Conservation (phyloP, 129 eudicot genomes). For the Pseudognaphalium luteoalbum region DNA sequence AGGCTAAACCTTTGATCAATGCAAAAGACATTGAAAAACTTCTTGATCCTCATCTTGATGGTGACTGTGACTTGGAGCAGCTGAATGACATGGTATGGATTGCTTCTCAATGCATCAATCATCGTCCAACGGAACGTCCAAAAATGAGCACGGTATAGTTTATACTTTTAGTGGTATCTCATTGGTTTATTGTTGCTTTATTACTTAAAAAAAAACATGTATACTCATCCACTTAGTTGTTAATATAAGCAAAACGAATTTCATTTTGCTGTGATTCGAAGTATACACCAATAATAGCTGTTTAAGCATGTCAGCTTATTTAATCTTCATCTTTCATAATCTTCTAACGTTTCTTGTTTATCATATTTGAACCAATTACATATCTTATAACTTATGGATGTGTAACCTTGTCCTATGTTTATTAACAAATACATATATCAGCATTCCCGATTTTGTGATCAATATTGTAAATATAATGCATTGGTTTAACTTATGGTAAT, state of each 20-base stretch:
- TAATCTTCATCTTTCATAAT: background rate
- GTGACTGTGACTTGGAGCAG: conserved; percentile 61
- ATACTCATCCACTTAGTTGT: background rate
- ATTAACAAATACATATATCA: too few species aligned
- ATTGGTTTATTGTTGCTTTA: background rate
- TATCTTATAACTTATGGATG: too few species aligned
- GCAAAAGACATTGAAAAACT: conserved; percentile 44
- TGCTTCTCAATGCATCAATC: conserved; percentile 62
- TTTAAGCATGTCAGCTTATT: background rate
- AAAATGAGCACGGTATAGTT: conserved; percentile 62
- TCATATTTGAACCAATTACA: too few species aligned
- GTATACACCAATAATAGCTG: background rate
- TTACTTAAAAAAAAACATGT: background rate
- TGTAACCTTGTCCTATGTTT: too few species aligned
- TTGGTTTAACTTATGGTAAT: too few species aligned
- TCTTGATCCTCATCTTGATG: conserved; percentile 65
- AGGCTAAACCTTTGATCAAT: conserved; percentile 74
- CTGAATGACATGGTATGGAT: conserved; percentile 52
- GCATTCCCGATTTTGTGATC: too few species aligned
- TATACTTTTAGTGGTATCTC: background rate
- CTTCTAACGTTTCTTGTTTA: background rate
- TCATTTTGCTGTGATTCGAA: background rate
- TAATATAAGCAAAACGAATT: background rate
- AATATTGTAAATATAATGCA: too few species aligned
- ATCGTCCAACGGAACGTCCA: conserved; percentile 63